Percentiles rank a stretch among this genome's conserved stretches.
phyloP scores from a whole-genome alignment of 139 green algal genomes.

The Chloropicon primus region DNA sequence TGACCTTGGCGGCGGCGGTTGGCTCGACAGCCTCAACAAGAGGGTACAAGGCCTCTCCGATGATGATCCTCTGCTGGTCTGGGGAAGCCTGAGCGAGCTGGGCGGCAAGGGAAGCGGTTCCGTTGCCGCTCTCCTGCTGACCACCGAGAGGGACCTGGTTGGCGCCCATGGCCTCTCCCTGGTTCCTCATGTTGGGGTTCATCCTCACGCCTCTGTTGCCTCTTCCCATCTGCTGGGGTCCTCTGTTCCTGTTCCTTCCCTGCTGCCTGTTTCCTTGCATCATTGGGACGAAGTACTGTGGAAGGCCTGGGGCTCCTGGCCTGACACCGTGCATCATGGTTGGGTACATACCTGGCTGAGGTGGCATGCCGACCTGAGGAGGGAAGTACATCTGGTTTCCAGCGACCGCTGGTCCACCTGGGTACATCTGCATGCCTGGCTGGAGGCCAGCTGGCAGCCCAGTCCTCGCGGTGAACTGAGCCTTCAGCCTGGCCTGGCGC shows the following conservation, averaged over 20 bases:
- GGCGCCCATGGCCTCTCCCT: slow-evolving; percentile 7
- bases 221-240: not conserved
- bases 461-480: slow-evolving; percentile 32
- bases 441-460: slow-evolving; percentile 4
- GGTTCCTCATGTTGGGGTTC: slow-evolving; percentile 3
- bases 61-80: slow-evolving; percentile 78
- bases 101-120: slow-evolving; percentile 28
- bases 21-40: slow-evolving; percentile 50
- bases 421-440: slow-evolving; percentile 15
- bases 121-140: not conserved
- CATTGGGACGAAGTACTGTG: slow-evolving; percentile 15
- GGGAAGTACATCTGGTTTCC: slow-evolving; percentile 28
- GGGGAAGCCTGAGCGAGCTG: slow-evolving; percentile 59
- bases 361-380: not conserved
- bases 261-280: slow-evolving; percentile 7
- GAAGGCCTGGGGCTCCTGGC: not conserved
- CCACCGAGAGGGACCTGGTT: too few species aligned
- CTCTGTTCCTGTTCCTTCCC: not conserved
- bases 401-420: slow-evolving; percentile 11
- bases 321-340: slow-evolving; percentile 26
- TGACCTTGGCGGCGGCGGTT: slow-evolving; percentile 83
- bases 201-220: not conserved
- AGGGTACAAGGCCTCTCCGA: slow-evolving; percentile 80
- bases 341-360: slow-evolving; percentile 19
- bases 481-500: slow-evolving; percentile 34